phyloP scores from a whole-genome alignment of 192 early-diverging fungal genomes.

The Gorgonomyces haynaldii region DNA sequence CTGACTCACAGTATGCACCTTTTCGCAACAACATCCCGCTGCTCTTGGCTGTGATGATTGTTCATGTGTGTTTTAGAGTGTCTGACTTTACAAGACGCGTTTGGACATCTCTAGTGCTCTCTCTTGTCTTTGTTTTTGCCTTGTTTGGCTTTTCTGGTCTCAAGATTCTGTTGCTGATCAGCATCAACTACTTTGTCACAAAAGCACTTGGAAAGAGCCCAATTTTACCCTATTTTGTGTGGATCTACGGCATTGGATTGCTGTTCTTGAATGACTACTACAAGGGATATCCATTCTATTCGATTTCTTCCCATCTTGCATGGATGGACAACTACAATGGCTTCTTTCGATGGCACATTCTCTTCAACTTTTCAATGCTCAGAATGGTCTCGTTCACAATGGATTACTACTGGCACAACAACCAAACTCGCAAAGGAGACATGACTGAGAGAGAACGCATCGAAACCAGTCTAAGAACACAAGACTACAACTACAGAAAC shows the following conservation, averaged over 20 bases:
- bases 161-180: constrained; percentile 57
- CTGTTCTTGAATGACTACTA: constrained; percentile 71
- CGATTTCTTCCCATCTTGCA: constrained; percentile 25
- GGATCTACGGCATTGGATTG: constrained; percentile 70
- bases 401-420: constrained; percentile 78
- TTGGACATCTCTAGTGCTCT: constrained; percentile 40
- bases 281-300: constrained; percentile 43
- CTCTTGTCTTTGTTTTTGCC: constrained; percentile 46
- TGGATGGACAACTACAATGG: constrained; percentile 68
- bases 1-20: constrained; percentile 58
- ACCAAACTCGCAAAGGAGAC: not conserved
- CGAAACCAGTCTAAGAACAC: not conserved
- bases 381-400: constrained; percentile 85
- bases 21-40: constrained; percentile 55
- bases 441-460: constrained; percentile 6
- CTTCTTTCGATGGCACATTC: constrained; percentile 72
- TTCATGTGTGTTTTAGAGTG: constrained; percentile 23
- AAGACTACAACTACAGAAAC: constrained; percentile 67
- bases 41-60: constrained; percentile 35
- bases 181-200: constrained; percentile 59
- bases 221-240: constrained; percentile 57
- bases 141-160: constrained; percentile 62
- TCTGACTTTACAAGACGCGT: constrained; percentile 17
- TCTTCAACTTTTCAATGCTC: constrained; percentile 82
- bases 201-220: constrained; percentile 31